Evolutionary conservation across 805 yeast genomes (phyloP), one percentile per base, ranked within the genome.

Genomic region (Metschnikowia matae): DNA sequence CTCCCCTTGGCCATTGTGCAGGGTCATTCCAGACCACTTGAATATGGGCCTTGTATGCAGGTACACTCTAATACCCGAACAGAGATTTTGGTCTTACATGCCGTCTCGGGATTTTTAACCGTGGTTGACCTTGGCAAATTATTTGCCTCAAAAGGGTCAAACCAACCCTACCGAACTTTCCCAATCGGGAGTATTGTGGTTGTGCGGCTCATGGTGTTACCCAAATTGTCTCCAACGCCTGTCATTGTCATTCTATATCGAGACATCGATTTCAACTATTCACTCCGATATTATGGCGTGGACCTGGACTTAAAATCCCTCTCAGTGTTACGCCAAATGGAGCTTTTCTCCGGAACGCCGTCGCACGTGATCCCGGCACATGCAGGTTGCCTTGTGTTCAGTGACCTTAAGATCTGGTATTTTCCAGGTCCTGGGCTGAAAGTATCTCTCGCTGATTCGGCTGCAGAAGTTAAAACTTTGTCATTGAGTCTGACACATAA

Each of bases 241-340:
- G 32, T 52, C 11, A n/a, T 70, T 14, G 73, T 70, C 1, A 50
- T 69, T 1, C 49, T 70, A 5, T 69, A 66, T 51, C 59, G 74
- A 20, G 74, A 70, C 48, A 66, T 65, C 43, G 68, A 67, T 44
- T 68, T 64, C 54, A 57, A 59, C 47, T 64, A 62, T 44, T 66
- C 72, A 10, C 50, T 71, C 39, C 59, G 75, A 32, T 62, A 54
- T 54, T 71, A 66, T 54, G 35, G 49, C n/a, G 32, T 68, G 3
- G 55, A 55, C 29, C 17, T 41, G 20, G 37, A 20, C 1, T 41
- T 40, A 3, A 40, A 47, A 4, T 44, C 23, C 0, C 48, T 63
- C 13, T 32, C 46, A 1, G 33, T 66, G 20, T 11, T 40, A 17
- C 51, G 54, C 29, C 71, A 69, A 41, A 62, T 63, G 52, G 63